Percentiles rank a stretch among this genome's conserved stretches.
These are phyloP conservation scores for Lecanicillium sp. DNA, from an alignment of 2,329 filamentous ascomycete genomes.

Conservation along the genomic window DNA sequence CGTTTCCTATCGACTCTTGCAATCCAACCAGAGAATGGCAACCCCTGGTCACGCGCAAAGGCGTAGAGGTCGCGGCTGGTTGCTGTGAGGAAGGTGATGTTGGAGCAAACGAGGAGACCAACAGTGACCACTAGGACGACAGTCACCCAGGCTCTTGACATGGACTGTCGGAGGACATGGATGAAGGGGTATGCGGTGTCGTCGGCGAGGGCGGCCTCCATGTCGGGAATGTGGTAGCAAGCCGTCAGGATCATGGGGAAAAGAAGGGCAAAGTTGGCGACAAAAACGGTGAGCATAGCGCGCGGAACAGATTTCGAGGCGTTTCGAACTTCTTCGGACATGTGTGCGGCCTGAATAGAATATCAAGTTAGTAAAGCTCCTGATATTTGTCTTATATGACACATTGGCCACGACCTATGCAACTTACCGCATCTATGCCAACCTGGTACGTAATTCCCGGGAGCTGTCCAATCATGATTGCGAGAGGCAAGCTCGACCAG, in stretches of 20 bases:
- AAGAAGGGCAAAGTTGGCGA: slow-evolving; percentile 4
- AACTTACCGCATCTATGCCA: slow-evolving; percentile 10
- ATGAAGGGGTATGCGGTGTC: slow-evolving; percentile 7
- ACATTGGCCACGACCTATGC: too few relatives aligned
- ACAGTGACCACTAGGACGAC: slow-evolving; percentile 3
- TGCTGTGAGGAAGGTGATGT: slow-evolving; percentile 5
- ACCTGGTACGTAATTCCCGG: slow-evolving; percentile 9
- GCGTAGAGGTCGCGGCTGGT: slow-evolving; percentile 6
- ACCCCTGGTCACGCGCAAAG: slow-evolving; percentile 8
- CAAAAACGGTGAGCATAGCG: slow-evolving; percentile 6
- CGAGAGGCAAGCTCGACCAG: slow-evolving; percentile 9
- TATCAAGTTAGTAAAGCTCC: not conserved
- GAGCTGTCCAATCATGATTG: slow-evolving; percentile 12
- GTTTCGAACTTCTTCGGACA: slow-evolving; percentile 12
- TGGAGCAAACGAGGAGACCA: slow-evolving; percentile 8
- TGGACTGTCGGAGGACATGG: slow-evolving; percentile 5
- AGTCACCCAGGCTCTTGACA: slow-evolving; percentile 6
- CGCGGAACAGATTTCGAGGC: slow-evolving; percentile 8
- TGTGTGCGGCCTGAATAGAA: slow-evolving; percentile 8
- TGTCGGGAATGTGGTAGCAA: slow-evolving; percentile 6
- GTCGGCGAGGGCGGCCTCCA: slow-evolving; percentile 3
- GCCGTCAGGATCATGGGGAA: slow-evolving; percentile 8
- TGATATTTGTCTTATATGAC: too few relatives aligned
- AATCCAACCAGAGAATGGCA: slow-evolving; percentile 10
- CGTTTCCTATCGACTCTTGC: slow-evolving; percentile 6